phyloP scores from a whole-genome alignment of 2,329 filamentous ascomycete species.

The Drechslera avenae region DNA sequence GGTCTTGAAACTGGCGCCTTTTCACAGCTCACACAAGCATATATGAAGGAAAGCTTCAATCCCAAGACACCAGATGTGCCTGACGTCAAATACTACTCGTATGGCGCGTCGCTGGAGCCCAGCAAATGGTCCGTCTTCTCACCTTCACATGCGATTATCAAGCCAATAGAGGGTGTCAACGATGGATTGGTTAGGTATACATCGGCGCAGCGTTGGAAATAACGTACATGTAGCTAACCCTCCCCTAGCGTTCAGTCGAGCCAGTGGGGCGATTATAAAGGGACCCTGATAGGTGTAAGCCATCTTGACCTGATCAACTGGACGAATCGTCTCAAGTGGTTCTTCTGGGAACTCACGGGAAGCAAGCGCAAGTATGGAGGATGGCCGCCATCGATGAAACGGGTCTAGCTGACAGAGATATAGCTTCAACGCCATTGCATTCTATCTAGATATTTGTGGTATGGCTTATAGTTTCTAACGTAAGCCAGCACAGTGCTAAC shows the following conservation, averaged over 20 bases:
- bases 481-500: neutral
- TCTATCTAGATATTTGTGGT: conserved; percentile 71
- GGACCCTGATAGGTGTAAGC: conserved; percentile 66
- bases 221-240: neutral
- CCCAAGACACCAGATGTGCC: conserved; percentile 61
- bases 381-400: no score
- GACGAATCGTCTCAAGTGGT: conserved; percentile 66
- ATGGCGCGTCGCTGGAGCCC: conserved; percentile 64
- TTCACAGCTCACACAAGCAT: conserved; percentile 63
- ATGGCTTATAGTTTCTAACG: conserved; percentile 21
- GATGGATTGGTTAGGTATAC: conserved; percentile 64
- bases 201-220: neutral
- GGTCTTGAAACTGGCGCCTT: conserved; percentile 65
- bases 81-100: conserved; percentile 65
- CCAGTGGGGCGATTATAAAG: conserved; percentile 67
- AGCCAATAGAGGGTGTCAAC: conserved; percentile 62
- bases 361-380: conserved; percentile 57
- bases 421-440: conserved; percentile 67
- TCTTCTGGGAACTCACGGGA: conserved; percentile 61
- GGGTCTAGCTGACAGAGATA: conserved; percentile 15
- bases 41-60: conserved; percentile 65
- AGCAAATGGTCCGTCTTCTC: conserved; percentile 63
- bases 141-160: conserved; percentile 61
- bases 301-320: conserved; percentile 71
- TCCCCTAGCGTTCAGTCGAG: conserved; percentile 59